These are phyloP conservation scores for Deuterostichococcus epilithicus DNA, from an alignment of 139 green algal genomes.

Conservation along the genomic window DNA sequence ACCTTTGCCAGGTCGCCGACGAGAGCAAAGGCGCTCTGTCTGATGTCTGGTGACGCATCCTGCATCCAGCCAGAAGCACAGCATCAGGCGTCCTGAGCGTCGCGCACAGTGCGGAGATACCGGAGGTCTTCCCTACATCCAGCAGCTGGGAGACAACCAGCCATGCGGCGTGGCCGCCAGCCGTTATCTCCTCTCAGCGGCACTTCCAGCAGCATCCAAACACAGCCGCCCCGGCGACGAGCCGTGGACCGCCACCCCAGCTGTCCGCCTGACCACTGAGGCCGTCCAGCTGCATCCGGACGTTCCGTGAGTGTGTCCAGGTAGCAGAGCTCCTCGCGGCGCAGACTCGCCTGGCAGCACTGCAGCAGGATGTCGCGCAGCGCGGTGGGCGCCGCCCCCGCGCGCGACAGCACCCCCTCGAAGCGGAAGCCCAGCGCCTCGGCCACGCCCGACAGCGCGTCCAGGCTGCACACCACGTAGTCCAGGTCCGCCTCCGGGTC, in stretches of 20 bases:
- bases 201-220: no score
- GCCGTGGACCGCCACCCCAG: no score
- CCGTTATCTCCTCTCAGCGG: no score
- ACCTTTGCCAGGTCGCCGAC: conserved; percentile 83
- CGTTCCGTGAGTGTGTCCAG: no score
- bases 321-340: no score
- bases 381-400: conserved; percentile 6
- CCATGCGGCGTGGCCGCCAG: no score
- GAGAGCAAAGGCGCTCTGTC: conserved; percentile 90
- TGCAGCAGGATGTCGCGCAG: conserved; percentile 60
- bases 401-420: conserved; percentile 60
- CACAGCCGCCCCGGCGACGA: no score
- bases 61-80: no score
- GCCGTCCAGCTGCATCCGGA: no score
- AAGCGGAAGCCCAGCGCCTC: conserved; percentile 69
- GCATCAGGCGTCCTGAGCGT: conserved; percentile 2
- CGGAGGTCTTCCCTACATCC: not conserved
- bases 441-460: conserved; percentile 73
- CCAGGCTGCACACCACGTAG: conserved; percentile 68
- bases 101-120: not conserved
- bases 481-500: conserved; percentile 25
- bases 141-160: no score
- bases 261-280: no score
- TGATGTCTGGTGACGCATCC: conserved; percentile 53
- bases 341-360: conserved; percentile 41